Conservation (phyloP, 2,329 filamentous ascomycete genomes). For the Arthrobotrys entomopaga region DNA sequence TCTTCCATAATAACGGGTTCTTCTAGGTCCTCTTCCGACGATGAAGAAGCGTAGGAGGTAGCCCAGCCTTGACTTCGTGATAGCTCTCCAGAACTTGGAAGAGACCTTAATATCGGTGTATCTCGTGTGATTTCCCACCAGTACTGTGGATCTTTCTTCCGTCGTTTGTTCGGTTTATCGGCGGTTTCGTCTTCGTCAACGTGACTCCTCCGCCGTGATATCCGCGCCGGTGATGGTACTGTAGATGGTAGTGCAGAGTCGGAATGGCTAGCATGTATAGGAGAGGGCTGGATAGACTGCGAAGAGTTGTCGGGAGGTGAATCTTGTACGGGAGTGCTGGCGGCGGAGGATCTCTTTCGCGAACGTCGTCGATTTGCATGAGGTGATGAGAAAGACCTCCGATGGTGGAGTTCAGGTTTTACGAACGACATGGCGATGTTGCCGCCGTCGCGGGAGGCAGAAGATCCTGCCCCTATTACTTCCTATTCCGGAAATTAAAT, state of each 20-base stretch:
- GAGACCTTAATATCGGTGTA: conserved; percentile 34
- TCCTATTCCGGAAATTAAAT: conserved; percentile 48
- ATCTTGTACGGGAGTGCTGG: not conserved
- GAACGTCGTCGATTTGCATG: conserved; percentile 21
- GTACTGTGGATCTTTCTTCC: conserved; percentile 38
- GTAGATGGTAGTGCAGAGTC: conserved; percentile 35
- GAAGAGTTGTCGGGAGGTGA: conserved; percentile 31
- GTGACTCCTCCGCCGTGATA: conserved; percentile 37
- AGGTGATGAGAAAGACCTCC: conserved; percentile 46
- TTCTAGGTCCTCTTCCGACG: conserved; percentile 23
- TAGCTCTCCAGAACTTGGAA: conserved; percentile 30
- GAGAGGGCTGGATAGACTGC: conserved; percentile 25
- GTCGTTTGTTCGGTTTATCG: conserved; percentile 45
- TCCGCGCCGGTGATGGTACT: conserved; percentile 15
- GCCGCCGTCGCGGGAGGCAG: conserved; percentile 3
- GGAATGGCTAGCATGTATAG: conserved; percentile 10
- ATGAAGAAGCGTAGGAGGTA: conserved; percentile 28
- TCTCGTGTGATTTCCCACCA: conserved; percentile 47
- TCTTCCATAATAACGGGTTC: conserved; percentile 33
- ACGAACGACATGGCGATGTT: conserved; percentile 40
- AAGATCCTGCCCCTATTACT: conserved; percentile 31
- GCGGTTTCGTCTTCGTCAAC: conserved; percentile 21
- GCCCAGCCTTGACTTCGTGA: conserved; percentile 43
- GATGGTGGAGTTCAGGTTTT: conserved; percentile 48
- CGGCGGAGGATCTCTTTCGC: conserved; percentile 28